These are phyloP conservation scores for Aquilaria sinensis DNA, from an alignment of 345 rosid genomes.

Conservation along the genomic window DNA sequence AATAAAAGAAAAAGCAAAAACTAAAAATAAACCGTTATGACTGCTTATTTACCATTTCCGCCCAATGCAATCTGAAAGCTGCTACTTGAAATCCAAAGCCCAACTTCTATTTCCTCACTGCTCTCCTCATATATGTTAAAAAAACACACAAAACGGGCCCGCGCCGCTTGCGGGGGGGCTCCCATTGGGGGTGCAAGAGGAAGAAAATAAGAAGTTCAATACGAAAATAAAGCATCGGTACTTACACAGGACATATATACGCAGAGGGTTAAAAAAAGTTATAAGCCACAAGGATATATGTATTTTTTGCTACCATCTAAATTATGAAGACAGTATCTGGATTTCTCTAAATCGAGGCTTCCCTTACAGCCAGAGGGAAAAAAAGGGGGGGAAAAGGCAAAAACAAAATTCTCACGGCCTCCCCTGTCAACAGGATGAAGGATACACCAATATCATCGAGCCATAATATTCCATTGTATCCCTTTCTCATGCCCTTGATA, in stretches of 20 bases:
- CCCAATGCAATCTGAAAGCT: too few relatives aligned
- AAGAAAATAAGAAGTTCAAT: too few relatives aligned
- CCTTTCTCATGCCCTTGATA: conserved; percentile 8
- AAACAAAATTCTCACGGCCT: conserved; percentile 30
- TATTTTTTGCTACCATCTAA: conserved; percentile 25
- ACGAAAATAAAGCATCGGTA: conserved; percentile 1
- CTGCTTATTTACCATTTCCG: too few relatives aligned
- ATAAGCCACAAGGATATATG: conserved; percentile 11
- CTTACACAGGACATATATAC: conserved; percentile 5
- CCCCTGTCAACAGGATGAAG: conserved; percentile 28
- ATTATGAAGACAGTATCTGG: conserved; percentile 37
- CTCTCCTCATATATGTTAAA: too few relatives aligned
- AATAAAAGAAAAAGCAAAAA: too few relatives aligned
- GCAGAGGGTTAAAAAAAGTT: neutral
- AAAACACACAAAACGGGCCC: too few relatives aligned
- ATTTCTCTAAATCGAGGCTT: conserved; percentile 35
- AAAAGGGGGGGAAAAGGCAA: neutral
- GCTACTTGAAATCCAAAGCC: too few relatives aligned
- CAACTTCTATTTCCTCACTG: too few relatives aligned
- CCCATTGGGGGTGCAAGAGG: too few relatives aligned
- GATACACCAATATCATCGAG: conserved; percentile 21
- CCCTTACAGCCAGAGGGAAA: conserved; percentile 38
- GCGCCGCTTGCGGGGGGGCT: too few relatives aligned
- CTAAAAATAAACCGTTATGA: too few relatives aligned
- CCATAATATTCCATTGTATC: conserved; percentile 19